Evolutionary conservation across 2,329 filamentous ascomycete species (phyloP).

Genomic region (Plectosphaerella sp.): DNA sequence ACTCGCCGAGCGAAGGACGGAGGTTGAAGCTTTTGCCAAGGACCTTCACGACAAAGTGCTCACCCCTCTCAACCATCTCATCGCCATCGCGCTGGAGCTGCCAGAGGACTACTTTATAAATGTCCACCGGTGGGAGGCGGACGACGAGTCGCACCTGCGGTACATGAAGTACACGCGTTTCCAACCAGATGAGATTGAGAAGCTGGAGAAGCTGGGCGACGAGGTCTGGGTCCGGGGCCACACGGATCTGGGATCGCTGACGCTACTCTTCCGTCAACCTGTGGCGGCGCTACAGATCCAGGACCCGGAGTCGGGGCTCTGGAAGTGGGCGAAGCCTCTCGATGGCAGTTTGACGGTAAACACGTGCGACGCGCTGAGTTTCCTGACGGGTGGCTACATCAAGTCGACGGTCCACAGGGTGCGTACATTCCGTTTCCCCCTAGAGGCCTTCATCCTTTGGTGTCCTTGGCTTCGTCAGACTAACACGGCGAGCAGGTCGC

Average conservation of each 20-base stretch:
- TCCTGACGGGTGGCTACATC: conserved; percentile 42
- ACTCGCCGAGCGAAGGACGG: conserved; percentile 40
- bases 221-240: conserved; percentile 42
- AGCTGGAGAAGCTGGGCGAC: conserved; percentile 31
- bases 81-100: conserved; percentile 56
- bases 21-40: conserved; percentile 54
- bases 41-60: conserved; percentile 48
- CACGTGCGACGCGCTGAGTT: conserved; percentile 40
- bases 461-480: background rate
- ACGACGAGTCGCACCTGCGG: conserved; percentile 54
- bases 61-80: conserved; percentile 50
- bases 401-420: conserved; percentile 35
- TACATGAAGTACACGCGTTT: conserved; percentile 56
- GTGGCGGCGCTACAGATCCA: conserved; percentile 51
- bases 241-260: conserved; percentile 51
- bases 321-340: conserved; percentile 45
- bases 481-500: conserved; percentile 19
- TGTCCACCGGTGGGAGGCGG: conserved; percentile 48
- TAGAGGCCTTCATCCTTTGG: rapidly evolving
- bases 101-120: conserved; percentile 51
- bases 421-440: background rate
- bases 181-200: conserved; percentile 37
- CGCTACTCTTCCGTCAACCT: conserved; percentile 53
- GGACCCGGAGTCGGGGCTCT: conserved; percentile 37
- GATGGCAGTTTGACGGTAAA: conserved; percentile 47